A percentile compares a stretch with the other conserved stretches of the same genome.
phyloP scores from a whole-genome alignment of 2,329 filamentous ascomycete genomes.

The Elsinoe arachidis region DNA sequence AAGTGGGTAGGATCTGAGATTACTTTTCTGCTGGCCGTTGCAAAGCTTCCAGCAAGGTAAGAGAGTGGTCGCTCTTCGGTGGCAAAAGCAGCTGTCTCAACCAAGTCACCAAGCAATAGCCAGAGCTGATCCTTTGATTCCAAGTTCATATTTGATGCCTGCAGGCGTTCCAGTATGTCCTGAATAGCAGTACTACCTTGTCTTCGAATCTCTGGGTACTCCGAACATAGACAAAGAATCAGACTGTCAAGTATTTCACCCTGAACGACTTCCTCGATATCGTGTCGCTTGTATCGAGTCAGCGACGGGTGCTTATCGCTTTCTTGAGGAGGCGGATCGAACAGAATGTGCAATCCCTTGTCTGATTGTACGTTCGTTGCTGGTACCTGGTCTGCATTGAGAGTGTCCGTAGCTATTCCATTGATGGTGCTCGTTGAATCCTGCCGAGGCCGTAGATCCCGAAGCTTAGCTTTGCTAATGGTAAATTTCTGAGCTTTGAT shows the following conservation, averaged over 20 bases:
- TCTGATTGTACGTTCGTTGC: neutral
- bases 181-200: slow-evolving; percentile 65
- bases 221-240: slow-evolving; percentile 66
- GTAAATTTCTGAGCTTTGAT: neutral
- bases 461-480: neutral
- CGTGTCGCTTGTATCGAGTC: slow-evolving; percentile 63
- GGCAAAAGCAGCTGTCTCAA: slow-evolving; percentile 59
- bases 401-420: slow-evolving; percentile 3
- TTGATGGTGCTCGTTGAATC: neutral
- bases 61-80: slow-evolving; percentile 41
- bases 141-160: slow-evolving; percentile 60
- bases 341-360: slow-evolving; percentile 15
- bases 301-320: slow-evolving; percentile 40
- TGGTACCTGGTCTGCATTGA: too few relatives aligned
- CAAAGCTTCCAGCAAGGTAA: slow-evolving; percentile 67
- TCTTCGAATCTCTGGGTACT: slow-evolving; percentile 64
- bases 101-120: slow-evolving; percentile 69
- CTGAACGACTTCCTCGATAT: slow-evolving; percentile 68
- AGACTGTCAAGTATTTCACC: slow-evolving; percentile 64
- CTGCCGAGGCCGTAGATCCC: neutral
- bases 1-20: slow-evolving; percentile 68
- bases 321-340: slow-evolving; percentile 33
- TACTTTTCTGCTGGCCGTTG: slow-evolving; percentile 59
- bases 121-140: slow-evolving; percentile 70
- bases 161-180: slow-evolving; percentile 49